Evolutionary conservation across 2,329 filamentous ascomycete genomes (phyloP), one percentile per base, ranked within the genome.

Genomic region (Pleomassaria siparia): DNA sequence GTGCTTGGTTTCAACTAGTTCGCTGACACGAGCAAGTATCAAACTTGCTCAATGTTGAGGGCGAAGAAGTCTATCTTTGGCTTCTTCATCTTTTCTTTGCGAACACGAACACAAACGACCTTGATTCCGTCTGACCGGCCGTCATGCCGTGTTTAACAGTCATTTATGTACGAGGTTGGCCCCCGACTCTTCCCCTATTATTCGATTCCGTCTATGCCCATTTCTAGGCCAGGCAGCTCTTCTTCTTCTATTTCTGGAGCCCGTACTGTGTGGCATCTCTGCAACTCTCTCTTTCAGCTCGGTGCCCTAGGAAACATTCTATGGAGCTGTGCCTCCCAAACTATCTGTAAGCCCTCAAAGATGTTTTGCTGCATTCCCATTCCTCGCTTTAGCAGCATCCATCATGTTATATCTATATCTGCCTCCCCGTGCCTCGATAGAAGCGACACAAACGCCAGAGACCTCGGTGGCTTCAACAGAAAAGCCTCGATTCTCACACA

Each of bases 401-500:
- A 51, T 44, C 46, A 50, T 47, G 43, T n/a, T 16, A 10, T n/a
- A 4, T 37, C 22, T 41, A 28, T 33, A 11, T n/a, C n/a, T n/a
- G n/a, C 10, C 33, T 26, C 25, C 7, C 37, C 16, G 51, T 56
- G 53, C 40, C 53, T 32, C 45, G 51, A 47, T 47, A 22, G 12
- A 50, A 49, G 22, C 45, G 51, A 47, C 50, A 22, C n/a, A 50
- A 49, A 26, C 48, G 53, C 43, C 50, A 51, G 40, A 47, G 53
- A 44, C 53, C 53, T 24, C 8, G 40, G 3, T 56, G 53, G 53
- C 44, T 56, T 5, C 53, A n/a, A n/a, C n/a, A n/a, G n/a, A n/a
- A n/a, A 50, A 16, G 3, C 35, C 11, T 51, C 35, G 40, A 22
- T 56, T 28, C 53, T 51, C 9, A 39, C 50, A 16, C 46, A 41